Percentiles rank a stretch among this genome's conserved stretches.
Evolutionary conservation across 306 rosid genomes (phyloP).

Genomic region (Fragaria iinumae): DNA sequence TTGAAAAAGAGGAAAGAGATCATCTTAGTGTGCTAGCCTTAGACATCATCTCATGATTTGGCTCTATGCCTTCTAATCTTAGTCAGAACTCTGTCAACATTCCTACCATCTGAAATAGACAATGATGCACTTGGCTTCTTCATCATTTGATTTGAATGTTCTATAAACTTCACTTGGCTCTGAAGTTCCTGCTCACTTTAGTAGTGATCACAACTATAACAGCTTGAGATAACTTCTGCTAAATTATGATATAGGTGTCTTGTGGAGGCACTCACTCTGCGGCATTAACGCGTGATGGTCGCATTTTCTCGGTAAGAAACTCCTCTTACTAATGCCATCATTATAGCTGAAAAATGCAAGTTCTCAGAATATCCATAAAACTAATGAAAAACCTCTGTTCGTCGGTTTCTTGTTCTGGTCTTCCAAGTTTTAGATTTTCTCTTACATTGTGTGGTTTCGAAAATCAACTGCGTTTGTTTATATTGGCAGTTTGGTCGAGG

Average conservation of each 20-base stretch:
- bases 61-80: not conserved
- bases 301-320: slow-evolving; percentile 72
- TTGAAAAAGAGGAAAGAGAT: not conserved
- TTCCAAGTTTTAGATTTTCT: not conserved
- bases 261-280: slow-evolving; percentile 99
- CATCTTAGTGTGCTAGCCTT: not conserved
- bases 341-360: not conserved
- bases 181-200: not conserved
- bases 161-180: not conserved
- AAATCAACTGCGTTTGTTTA: not conserved
- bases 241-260: slow-evolving; percentile 55
- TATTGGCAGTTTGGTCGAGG: slow-evolving; percentile 84
- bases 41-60: not conserved
- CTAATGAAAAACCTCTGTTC: no score
- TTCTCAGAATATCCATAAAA: no score
- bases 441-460: no score
- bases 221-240: slow-evolving; percentile 2
- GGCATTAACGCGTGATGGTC: slow-evolving; percentile 83
- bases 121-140: not conserved
- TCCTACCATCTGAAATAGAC: not conserved
- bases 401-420: not conserved
- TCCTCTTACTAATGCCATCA: slow-evolving; percentile 2
- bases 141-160: not conserved
- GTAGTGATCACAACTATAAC: not conserved
- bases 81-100: not conserved